phyloP scores from a whole-genome alignment of 768 basidiomycete species.

The Trametes coccinea region DNA sequence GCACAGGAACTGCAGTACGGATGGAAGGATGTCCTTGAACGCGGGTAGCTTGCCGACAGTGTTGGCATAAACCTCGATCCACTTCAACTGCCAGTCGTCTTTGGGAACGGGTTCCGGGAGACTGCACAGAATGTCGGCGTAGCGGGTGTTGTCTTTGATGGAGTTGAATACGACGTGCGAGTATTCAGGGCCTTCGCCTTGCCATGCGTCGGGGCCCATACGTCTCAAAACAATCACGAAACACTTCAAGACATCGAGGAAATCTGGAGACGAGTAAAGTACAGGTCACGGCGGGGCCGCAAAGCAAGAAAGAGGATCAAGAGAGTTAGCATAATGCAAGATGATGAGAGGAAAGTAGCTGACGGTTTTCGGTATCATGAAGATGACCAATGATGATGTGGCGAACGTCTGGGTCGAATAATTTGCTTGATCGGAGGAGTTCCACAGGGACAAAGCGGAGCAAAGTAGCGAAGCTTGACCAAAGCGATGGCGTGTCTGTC shows the following conservation, averaged over 20 bases:
- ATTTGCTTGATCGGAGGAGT: slow-evolving; percentile 35
- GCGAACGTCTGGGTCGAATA: slow-evolving; percentile 45
- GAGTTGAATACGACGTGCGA: slow-evolving; percentile 80
- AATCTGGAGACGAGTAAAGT: slow-evolving; percentile 44
- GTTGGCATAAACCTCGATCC: slow-evolving; percentile 29
- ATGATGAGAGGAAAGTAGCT: slow-evolving; percentile 31
- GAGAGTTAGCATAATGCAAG: background rate
- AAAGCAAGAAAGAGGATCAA: background rate
- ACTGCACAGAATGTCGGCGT: slow-evolving; percentile 45
- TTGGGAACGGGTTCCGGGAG: slow-evolving; percentile 15
- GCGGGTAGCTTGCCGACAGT: slow-evolving; percentile 21
- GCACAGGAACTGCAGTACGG: slow-evolving; percentile 70
- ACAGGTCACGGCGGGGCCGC: background rate
- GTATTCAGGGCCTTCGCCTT: slow-evolving; percentile 66
- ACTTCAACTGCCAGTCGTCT: slow-evolving; percentile 36
- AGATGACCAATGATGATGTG: slow-evolving; percentile 61
- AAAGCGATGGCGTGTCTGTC: slow-evolving; percentile 46
- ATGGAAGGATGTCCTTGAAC: slow-evolving; percentile 60
- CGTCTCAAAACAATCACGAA: slow-evolving; percentile 63
- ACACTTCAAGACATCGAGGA: slow-evolving; percentile 56
- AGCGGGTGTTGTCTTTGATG: slow-evolving; percentile 75
- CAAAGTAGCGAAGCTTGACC: slow-evolving; percentile 47
- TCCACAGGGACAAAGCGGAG: slow-evolving; percentile 58
- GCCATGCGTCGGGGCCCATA: slow-evolving; percentile 62
- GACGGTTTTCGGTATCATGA: slow-evolving; percentile 60